A percentile compares a stretch with the other conserved stretches of the same genome.
Evolutionary conservation across 306 rosid genomes (phyloP).

Genomic region (Medicago lupulina): DNA sequence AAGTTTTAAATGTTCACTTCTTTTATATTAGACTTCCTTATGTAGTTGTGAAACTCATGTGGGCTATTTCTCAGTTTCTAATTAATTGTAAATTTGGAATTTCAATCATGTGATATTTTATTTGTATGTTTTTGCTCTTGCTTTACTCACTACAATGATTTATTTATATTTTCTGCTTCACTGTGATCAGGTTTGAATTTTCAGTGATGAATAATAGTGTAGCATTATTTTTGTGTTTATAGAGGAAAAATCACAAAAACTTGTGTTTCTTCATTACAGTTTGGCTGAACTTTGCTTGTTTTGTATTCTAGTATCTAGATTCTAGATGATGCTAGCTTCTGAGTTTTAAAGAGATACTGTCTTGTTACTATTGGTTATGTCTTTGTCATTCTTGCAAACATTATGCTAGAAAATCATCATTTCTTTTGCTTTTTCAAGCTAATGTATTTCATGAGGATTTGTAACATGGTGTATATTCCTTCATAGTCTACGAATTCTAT

Average conservation of each 20-base stretch:
- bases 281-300: neutral
- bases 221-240: too few relatives aligned
- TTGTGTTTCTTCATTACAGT: neutral
- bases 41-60: neutral
- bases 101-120: neutral
- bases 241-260: too few relatives aligned
- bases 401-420: neutral
- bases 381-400: neutral
- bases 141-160: neutral
- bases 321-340: neutral
- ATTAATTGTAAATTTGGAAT: neutral
- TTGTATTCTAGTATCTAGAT: neutral
- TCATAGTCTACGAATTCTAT: neutral
- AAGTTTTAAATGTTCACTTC: neutral
- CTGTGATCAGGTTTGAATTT: too few relatives aligned
- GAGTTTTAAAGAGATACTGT: neutral
- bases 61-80: neutral
- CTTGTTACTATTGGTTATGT: neutral
- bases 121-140: neutral
- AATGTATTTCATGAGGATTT: neutral
- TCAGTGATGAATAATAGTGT: too few relatives aligned
- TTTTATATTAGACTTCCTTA: neutral
- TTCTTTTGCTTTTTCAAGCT: neutral
- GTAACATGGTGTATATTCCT: neutral
- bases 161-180: too few relatives aligned